Evolutionary conservation across 495 filamentous ascomycete genomes (phyloP), one percentile per base, ranked within the genome.

Genomic region (Penicillium paxilli): DNA sequence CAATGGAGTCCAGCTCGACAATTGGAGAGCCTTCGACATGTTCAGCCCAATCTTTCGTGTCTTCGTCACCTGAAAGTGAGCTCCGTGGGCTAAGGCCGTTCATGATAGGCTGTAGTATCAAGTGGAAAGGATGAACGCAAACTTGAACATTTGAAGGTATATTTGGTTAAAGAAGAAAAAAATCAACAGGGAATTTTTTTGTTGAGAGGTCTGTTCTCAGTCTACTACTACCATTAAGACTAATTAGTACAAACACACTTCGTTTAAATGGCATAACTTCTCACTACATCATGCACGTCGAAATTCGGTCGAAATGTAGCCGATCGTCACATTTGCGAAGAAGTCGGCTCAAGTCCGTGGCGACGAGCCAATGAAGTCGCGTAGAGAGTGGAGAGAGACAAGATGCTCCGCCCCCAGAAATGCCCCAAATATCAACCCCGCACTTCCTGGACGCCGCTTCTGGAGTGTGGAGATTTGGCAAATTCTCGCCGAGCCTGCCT

Each of bases 381-480:
- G 3, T 38, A 16, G 35, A 38, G 5, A 16, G 40, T 42, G 40
- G 40, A 20, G n/a, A 20, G n/a, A 42, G 17, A 14, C 20, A 19
- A 48, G n/a, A 20, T 11, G 2, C 17, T 48, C 45, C 25, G 23
- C 16, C 21, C 26, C 25, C 25, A 47, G 25, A 47, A 51, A 58
- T 52, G 54, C 50, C 54, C 26, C n/a, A n/a, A 28, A 20, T 44
- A 54, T 57, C 20, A 48, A 49, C 58, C 58, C 54, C 58, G 49
- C 58, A 60, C 24, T 56, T 19, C 20, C 44, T n/a, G n/a, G n/a
- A n/a, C n/a, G 16, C 21, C 20, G 25, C 25, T 26, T 21, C n/a
- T 16, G 16, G 23, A 10, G 32, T 37, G 52, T 61, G 58, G 58
- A 61, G 40, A 32, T 10, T 57, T 57, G n/a, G 54, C 41, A 47